Conservation (phyloP, 2,329 filamentous ascomycete genomes). For the Cladosporium austrohemisphaericum region DNA sequence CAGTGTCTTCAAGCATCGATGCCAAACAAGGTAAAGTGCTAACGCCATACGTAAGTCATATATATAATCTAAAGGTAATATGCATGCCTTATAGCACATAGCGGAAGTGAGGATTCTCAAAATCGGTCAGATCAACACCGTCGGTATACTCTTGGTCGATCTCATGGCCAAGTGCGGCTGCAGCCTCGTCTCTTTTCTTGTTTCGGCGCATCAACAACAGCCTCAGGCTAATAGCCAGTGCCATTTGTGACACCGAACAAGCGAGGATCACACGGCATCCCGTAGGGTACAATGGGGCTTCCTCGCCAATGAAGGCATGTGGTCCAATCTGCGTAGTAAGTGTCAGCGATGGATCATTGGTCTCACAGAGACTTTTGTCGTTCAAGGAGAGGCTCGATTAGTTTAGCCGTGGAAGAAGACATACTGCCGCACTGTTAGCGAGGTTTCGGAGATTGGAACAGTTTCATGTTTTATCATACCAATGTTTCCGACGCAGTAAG, state of each 20-base stretch:
- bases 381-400: no score
- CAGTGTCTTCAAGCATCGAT: no score
- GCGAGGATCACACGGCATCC: constrained; percentile 51
- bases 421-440: constrained; percentile 17
- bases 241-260: constrained; percentile 44
- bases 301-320: constrained; percentile 44
- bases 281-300: constrained; percentile 49
- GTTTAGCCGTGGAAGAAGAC: background rate
- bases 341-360: constrained; percentile 34
- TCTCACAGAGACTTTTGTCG: no score
- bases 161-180: constrained; percentile 11
- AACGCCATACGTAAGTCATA: no score
- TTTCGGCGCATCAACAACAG: constrained; percentile 38
- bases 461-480: constrained; percentile 36
- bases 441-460: constrained; percentile 26
- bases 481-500: constrained; percentile 36
- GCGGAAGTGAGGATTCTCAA: constrained; percentile 26
- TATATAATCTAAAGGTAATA: no score
- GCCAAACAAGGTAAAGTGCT: no score
- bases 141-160: constrained; percentile 26
- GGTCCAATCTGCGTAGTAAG: constrained; percentile 41
- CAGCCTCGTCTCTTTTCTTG: constrained; percentile 37
- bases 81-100: constrained; percentile 1
- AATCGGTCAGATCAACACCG: constrained; percentile 38
- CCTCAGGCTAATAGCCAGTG: constrained; percentile 35